phyloP scores from a whole-genome alignment of 2,329 filamentous ascomycete genomes.

The Botrytis cinerea region DNA sequence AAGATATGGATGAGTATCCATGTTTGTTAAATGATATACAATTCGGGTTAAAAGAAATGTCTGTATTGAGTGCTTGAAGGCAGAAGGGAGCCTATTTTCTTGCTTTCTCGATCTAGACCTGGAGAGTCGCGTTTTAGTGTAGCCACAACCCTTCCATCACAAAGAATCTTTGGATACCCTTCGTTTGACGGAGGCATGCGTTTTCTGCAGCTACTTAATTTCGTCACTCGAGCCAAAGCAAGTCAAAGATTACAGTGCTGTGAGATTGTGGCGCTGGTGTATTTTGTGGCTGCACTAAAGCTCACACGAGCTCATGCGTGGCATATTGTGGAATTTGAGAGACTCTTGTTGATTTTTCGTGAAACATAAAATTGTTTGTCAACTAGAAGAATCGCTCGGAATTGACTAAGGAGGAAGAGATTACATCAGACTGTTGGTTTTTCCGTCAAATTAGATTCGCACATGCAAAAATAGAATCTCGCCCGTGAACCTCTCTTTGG shows the following conservation, averaged over 20 bases:
- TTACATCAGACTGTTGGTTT: neutral
- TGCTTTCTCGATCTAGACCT: fast-evolving
- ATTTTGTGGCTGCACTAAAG: neutral
- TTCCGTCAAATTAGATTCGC: neutral
- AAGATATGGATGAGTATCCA: neutral
- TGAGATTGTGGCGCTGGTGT: neutral
- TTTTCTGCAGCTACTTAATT: neutral
- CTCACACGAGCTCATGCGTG: neutral
- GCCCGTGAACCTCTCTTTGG: neutral
- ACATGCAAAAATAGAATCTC: neutral
- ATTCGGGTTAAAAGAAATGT: fast-evolving
- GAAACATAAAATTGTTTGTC: neutral
- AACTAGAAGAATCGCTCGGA: fast-evolving
- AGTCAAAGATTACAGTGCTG: neutral
- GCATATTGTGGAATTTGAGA: fast-evolving
- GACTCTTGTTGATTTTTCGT: neutral
- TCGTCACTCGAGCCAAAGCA: neutral
- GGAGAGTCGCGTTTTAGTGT: neutral
- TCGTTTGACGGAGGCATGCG: fast-evolving
- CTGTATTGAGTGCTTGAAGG: too few species aligned
- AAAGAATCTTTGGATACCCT: fast-evolving
- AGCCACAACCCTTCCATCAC: fast-evolving
- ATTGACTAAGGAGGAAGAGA: too few species aligned
- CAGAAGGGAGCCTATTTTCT: neutral
- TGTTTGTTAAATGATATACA: neutral